Conservation (phyloP, 345 rosid genomes). For the Gossypium arboreum region DNA sequence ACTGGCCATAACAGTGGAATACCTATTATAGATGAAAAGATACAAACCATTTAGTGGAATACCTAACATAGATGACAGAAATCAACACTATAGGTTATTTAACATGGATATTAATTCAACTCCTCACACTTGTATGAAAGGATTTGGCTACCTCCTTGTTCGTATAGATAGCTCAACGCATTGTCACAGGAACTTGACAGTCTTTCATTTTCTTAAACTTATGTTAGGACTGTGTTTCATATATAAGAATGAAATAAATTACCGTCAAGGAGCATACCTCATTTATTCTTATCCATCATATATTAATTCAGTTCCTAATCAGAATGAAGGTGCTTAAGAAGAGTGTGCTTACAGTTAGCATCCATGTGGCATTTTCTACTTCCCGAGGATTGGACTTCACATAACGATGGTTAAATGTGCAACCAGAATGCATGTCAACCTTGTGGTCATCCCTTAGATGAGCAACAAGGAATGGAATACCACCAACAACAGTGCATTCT, state of each 20-base stretch:
- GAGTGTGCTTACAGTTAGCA: slow-evolving; percentile 72
- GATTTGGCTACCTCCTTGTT: neutral
- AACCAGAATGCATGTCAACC: slow-evolving; percentile 96
- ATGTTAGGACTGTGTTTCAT: neutral
- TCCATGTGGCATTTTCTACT: slow-evolving; percentile 98
- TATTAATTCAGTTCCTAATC: neutral
- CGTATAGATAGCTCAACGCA: neutral
- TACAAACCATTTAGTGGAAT: neutral
- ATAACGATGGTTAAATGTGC: slow-evolving; percentile 93
- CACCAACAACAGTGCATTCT: slow-evolving; percentile 76
- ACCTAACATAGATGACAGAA: too few relatives aligned
- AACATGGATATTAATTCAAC: neutral
- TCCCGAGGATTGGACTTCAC: slow-evolving; percentile 96
- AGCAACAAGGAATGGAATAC: slow-evolving; percentile 80
- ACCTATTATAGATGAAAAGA: slow-evolving; percentile 43
- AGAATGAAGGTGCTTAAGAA: neutral
- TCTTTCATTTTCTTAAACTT: too few relatives aligned
- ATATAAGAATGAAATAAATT: neutral
- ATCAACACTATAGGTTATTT: neutral
- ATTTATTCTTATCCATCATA: neutral
- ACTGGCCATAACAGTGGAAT: slow-evolving; percentile 88
- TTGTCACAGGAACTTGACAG: neutral
- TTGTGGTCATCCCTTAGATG: slow-evolving; percentile 94
- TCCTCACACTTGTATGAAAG: neutral
- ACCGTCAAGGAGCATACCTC: neutral